Percentiles rank a stretch among this genome's conserved stretches.
phyloP scores from a whole-genome alignment of 495 filamentous ascomycete genomes.

The Patellaria atrata region DNA sequence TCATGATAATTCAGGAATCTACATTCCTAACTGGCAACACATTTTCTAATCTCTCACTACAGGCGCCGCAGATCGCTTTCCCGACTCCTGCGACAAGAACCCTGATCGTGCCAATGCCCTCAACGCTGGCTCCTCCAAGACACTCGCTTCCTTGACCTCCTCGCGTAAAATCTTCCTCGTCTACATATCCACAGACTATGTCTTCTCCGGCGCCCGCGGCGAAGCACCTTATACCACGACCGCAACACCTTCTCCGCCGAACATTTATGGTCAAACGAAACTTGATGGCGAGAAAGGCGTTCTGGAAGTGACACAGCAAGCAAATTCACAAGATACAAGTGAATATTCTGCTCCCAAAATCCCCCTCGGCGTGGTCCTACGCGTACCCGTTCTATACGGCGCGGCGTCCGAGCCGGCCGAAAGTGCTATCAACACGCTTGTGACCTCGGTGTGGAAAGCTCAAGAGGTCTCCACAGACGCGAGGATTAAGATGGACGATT shows the following conservation, averaged over 20 bases:
- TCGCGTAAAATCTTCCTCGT: slow-evolving; percentile 53
- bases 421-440: slow-evolving; percentile 69
- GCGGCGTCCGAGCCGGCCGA: slow-evolving; percentile 44
- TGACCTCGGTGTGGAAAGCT: slow-evolving; percentile 57
- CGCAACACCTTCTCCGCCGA: slow-evolving; percentile 52
- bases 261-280: slow-evolving; percentile 82
- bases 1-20: not conserved
- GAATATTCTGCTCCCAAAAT: no score
- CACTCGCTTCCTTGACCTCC: slow-evolving; percentile 52
- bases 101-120: slow-evolving; percentile 59
- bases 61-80: slow-evolving; percentile 86
- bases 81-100: slow-evolving; percentile 68
- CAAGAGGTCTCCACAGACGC: slow-evolving; percentile 37
- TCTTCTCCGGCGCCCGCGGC: slow-evolving; percentile 70
- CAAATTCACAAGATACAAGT: slow-evolving; percentile 14
- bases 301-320: slow-evolving; percentile 27
- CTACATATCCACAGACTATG: slow-evolving; percentile 94
- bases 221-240: slow-evolving; percentile 70
- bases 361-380: slow-evolving; percentile 52
- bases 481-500: slow-evolving; percentile 72
- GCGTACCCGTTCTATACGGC: slow-evolving; percentile 85
- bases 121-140: slow-evolving; percentile 57
- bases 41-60: slow-evolving; percentile 13
- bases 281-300: slow-evolving; percentile 68
- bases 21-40: not conserved